Evolutionary conservation across 495 filamentous ascomycete genomes (phyloP).

Genomic region (Aspergillus bertholletiae): DNA sequence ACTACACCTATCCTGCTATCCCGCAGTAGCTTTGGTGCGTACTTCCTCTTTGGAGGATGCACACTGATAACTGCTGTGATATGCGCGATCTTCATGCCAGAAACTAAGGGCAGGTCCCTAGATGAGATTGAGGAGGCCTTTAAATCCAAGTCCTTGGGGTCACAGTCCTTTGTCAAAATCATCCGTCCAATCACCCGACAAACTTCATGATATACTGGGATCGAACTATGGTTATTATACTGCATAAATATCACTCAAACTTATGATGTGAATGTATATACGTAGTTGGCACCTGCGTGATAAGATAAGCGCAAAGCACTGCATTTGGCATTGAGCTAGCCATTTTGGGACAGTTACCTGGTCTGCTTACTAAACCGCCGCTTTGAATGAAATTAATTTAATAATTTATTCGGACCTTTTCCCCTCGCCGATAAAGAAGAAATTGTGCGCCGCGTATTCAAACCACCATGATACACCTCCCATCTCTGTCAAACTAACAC

Average conservation of each 20-base stretch:
- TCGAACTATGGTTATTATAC: not conserved
- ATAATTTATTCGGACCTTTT: slow-evolving; percentile 14
- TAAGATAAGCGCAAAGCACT: not conserved
- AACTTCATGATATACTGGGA: not conserved
- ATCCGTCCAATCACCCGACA: slow-evolving; percentile 2
- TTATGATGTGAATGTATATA: not conserved
- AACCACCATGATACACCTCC: slow-evolving; percentile 7
- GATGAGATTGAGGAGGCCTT: slow-evolving; percentile 59
- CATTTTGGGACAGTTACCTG: slow-evolving; percentile 10
- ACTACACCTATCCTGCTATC: slow-evolving; percentile 60
- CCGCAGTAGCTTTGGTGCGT: slow-evolving; percentile 51
- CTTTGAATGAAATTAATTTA: slow-evolving; percentile 13
- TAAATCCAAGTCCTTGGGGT: slow-evolving; percentile 14
- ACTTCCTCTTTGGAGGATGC: slow-evolving; percentile 57
- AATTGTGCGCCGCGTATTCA: slow-evolving; percentile 14
- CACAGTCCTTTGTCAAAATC: slow-evolving; percentile 10
- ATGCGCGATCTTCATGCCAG: slow-evolving; percentile 54
- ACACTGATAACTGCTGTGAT: slow-evolving; percentile 47
- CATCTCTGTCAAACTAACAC: not conserved
- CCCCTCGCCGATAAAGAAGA: slow-evolving; percentile 24
- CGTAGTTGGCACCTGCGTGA: not conserved
- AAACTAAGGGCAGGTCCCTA: slow-evolving; percentile 54
- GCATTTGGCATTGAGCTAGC: slow-evolving; percentile 1
- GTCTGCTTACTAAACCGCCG: slow-evolving; percentile 17
- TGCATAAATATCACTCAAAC: not conserved